Evolutionary conservation across 1,284 basidiomycete species (phyloP).

Genomic region (Mrakiaceae sp.): DNA sequence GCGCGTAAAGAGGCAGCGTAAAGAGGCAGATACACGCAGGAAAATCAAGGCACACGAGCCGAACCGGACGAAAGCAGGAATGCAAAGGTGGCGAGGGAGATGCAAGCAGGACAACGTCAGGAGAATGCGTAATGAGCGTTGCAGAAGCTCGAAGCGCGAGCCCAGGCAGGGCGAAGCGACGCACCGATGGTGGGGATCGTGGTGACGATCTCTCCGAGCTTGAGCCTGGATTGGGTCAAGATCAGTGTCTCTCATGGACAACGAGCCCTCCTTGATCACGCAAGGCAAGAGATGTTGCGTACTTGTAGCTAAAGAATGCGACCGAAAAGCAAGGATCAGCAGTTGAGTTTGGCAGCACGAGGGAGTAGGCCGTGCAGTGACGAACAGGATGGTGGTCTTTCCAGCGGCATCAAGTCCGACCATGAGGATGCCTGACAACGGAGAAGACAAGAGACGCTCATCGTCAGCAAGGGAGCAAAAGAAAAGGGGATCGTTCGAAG

Average conservation of each 20-base stretch:
- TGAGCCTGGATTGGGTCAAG: slow-evolving; percentile 50
- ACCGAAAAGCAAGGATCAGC: neutral
- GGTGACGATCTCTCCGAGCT: slow-evolving; percentile 97
- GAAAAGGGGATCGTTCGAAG: neutral
- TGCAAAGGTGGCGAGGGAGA: neutral
- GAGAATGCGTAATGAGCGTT: neutral
- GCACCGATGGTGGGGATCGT: slow-evolving; percentile 97
- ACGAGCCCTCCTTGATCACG: neutral
- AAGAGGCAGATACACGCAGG: neutral
- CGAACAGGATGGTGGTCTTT: slow-evolving; percentile 87
- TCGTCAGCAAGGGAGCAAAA: neutral
- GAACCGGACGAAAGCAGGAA: neutral
- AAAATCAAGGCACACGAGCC: neutral
- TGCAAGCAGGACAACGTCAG: slow-evolving; percentile 1
- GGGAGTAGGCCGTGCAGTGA: neutral
- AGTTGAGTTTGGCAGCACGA: neutral
- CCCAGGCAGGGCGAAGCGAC: slow-evolving; percentile 27
- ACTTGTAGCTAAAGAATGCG: slow-evolving; percentile 15
- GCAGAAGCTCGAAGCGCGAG: neutral
- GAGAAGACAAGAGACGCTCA: slow-evolving; percentile 17
- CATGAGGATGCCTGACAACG: slow-evolving; percentile 46
- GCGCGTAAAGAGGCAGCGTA: slow-evolving; percentile 24
- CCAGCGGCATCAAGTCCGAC: slow-evolving; percentile 94
- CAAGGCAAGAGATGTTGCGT: neutral
- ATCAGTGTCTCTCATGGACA: neutral